These are phyloP conservation scores for Podaxis pistillaris DNA, from an alignment of 768 basidiomycete species.

Conservation along the genomic window DNA sequence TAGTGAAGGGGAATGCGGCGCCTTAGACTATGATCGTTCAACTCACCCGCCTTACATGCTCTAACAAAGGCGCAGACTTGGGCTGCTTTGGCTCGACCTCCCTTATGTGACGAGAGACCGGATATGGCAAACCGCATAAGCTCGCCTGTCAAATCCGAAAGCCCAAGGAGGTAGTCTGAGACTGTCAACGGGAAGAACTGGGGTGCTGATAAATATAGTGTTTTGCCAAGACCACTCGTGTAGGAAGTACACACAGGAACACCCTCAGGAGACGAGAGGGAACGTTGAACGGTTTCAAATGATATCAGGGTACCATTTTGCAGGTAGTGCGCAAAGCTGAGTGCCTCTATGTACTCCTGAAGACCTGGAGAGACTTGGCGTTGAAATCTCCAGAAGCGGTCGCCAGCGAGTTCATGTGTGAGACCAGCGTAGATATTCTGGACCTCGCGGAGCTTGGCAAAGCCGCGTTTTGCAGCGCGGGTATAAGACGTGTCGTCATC, in stretches of 20 bases:
- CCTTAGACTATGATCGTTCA: neutral
- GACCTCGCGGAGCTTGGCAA: conserved; percentile 66
- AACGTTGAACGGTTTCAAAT: conserved; percentile 62
- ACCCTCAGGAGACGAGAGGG: conserved; percentile 61
- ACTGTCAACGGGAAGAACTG: conserved; percentile 77
- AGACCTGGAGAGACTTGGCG: conserved; percentile 75
- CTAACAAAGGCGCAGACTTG: conserved; percentile 72
- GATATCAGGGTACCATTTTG: conserved; percentile 67
- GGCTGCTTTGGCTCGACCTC: conserved; percentile 60
- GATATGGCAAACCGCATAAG: conserved; percentile 95
- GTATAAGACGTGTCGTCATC: conserved; percentile 22
- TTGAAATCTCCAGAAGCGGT: conserved; percentile 77
- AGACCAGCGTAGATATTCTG: conserved; percentile 62
- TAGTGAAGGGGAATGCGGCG: neutral
- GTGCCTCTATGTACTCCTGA: conserved; percentile 95
- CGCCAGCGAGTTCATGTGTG: conserved; percentile 58
- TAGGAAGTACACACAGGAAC: conserved; percentile 50
- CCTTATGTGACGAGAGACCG: conserved; percentile 58
- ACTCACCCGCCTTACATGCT: conserved; percentile 68
- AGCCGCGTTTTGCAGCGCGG: conserved; percentile 49
- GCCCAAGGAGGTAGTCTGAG: conserved; percentile 87
- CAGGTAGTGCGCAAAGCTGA: conserved; percentile 86
- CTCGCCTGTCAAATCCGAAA: conserved; percentile 95
- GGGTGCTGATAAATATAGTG: conserved; percentile 12
- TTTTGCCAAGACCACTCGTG: neutral